Base-by-base conservation (phyloP, 2,329 filamentous ascomycete genomes). In the Aspergillus tanneri region DNA sequence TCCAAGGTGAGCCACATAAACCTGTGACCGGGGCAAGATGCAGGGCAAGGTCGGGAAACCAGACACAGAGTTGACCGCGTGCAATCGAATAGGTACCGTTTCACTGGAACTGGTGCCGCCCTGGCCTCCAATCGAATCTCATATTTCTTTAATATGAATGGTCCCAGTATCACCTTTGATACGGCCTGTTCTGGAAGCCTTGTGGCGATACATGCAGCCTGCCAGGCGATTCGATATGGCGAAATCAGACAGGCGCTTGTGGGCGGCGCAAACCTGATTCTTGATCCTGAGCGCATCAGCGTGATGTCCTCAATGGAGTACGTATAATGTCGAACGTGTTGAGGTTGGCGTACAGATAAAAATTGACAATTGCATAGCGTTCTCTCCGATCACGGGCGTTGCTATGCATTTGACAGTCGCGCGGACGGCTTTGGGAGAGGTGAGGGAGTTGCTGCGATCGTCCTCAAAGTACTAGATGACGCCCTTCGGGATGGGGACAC, bases 41-140 rank as follows among this genome's bases (percentile, higher is more conserved):
- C n/a, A 43, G 51, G 32, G 57, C 54, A 14, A 64, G 70, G 34
- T 46, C 66, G 2, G 60, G n/a, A n/a, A n/a, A n/a, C n/a, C n/a
- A n/a, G n/a, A n/a, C n/a, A n/a, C n/a, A n/a, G n/a, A n/a, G n/a
- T n/a, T n/a, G n/a, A n/a, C n/a, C n/a, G n/a, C n/a, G n/a, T n/a
- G n/a, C n/a, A n/a, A n/a, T n/a, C n/a, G n/a, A n/a, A n/a, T n/a
- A n/a, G n/a, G n/a, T n/a, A n/a, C n/a, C n/a, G n/a, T n/a, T n/a
- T n/a, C n/a, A n/a, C n/a, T n/a, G n/a, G n/a, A n/a, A n/a, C n/a
- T n/a, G n/a, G n/a, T n/a, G n/a, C n/a, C n/a, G n/a, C n/a, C n/a
- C n/a, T n/a, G n/a, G n/a, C n/a, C n/a, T n/a, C 69, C 1, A 69
- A 68, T 22, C 62, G 68, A 47, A 35, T 63, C 10, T 54, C 47